These are phyloP conservation scores for Linaria vulgaris DNA, from an alignment of 257 asterid genomes.

Conservation along the genomic window DNA sequence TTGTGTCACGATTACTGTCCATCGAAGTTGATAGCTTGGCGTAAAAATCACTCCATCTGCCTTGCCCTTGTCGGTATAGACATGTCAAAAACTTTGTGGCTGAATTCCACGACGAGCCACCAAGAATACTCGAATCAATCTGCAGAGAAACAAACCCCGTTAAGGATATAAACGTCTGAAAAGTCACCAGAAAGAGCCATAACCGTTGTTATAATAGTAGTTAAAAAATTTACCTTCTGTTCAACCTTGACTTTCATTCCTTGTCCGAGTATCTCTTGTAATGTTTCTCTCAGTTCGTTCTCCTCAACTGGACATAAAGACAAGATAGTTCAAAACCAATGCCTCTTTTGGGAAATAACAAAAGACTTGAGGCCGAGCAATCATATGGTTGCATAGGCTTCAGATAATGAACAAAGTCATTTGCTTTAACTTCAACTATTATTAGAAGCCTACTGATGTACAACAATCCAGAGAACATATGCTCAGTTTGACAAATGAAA, in stretches of 20 bases:
- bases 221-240: slow-evolving; percentile 58
- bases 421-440: too few relatives aligned
- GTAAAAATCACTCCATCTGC: slow-evolving; percentile 97
- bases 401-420: too few relatives aligned
- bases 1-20: slow-evolving; percentile 21
- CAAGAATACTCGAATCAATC: slow-evolving; percentile 93
- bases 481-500: neutral
- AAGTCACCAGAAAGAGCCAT: neutral
- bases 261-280: slow-evolving; percentile 75
- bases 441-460: too few relatives aligned
- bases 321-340: neutral
- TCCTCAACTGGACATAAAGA: slow-evolving; percentile 55
- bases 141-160: slow-evolving; percentile 31
- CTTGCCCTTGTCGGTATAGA: slow-evolving; percentile 88
- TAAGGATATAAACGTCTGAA: neutral
- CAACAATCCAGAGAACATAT: neutral
- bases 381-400: neutral
- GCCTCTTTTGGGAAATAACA: neutral
- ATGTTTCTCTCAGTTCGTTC: slow-evolving; percentile 76
- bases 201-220: neutral
- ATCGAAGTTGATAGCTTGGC: slow-evolving; percentile 67
- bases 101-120: slow-evolving; percentile 85
- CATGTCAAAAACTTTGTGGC: slow-evolving; percentile 85
- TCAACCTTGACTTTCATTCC: slow-evolving; percentile 71
- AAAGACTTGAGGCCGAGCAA: neutral